A percentile compares a stretch with the other conserved stretches of the same genome.
Conservation (phyloP, 75 land plant species). For the Pseudotsuga menziesii region DNA sequence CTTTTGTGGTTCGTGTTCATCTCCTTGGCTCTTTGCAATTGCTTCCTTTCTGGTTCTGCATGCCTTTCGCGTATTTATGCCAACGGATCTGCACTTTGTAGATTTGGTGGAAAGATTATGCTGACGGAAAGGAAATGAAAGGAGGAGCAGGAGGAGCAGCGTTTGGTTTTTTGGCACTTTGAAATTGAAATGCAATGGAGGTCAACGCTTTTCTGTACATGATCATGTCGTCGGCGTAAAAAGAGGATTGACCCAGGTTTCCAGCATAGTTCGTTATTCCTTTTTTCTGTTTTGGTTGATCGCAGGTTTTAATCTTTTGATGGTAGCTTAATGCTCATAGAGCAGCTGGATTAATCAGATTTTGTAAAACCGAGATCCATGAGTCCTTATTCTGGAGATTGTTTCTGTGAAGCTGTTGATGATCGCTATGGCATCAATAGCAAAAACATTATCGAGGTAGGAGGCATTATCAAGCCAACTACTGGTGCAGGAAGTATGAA, state of each 20-base stretch:
- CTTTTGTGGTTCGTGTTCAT: slow-evolving; percentile 6
- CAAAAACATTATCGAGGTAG: no score
- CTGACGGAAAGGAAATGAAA: background rate
- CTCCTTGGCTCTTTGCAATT: slow-evolving; percentile 2
- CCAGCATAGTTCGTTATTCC: background rate
- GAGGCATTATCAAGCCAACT: no score
- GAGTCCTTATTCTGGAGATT: no score
- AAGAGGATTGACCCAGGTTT: background rate
- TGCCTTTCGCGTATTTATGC: slow-evolving; percentile 6
- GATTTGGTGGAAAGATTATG: background rate
- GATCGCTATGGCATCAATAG: no score
- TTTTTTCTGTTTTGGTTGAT: background rate
- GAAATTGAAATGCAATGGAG: background rate
- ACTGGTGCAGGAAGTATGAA: background rate
- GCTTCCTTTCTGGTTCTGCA: no score
- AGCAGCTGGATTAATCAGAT: background rate
- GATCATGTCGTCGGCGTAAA: background rate
- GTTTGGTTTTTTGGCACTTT: no score
- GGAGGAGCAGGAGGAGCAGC: background rate
- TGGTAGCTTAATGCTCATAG: background rate
- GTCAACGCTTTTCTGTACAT: background rate
- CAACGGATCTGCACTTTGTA: background rate
- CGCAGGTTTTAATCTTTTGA: background rate
- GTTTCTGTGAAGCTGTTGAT: no score
- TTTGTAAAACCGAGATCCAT: no score